Evolutionary conservation across 75 land plant genomes (phyloP).

Genomic region (Gnetum montanum): DNA sequence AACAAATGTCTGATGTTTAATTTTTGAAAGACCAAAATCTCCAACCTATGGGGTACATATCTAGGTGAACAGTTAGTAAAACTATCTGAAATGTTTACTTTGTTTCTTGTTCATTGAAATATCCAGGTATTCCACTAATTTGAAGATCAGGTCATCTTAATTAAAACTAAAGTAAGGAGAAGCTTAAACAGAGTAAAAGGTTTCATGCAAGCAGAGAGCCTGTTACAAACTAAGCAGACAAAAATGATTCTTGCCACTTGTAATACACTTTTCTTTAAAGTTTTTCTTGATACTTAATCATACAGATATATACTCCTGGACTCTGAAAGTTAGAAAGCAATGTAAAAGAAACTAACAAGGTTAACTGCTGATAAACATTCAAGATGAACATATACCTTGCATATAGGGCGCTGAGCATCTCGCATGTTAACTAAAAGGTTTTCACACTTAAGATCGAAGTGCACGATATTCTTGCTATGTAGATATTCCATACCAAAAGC

Average conservation of each 20-base stretch:
- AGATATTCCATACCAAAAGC: slow-evolving; percentile 89
- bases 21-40: slow-evolving; percentile 89
- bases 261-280: too few relatives aligned
- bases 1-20: slow-evolving; percentile 80
- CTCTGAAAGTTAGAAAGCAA: too few relatives aligned
- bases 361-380: neutral
- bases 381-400: slow-evolving; percentile 45
- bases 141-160: neutral
- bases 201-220: neutral
- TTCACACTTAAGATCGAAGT: slow-evolving; percentile 81
- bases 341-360: too few relatives aligned
- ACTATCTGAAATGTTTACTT: neutral
- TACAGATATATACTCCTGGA: too few relatives aligned
- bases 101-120: neutral
- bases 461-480: slow-evolving; percentile 65
- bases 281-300: too few relatives aligned
- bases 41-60: slow-evolving; percentile 46
- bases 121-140: neutral
- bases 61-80: too few relatives aligned
- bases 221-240: neutral
- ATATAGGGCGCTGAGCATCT: slow-evolving; percentile 61
- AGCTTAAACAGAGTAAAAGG: neutral
- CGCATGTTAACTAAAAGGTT: slow-evolving; percentile 74
- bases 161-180: neutral
- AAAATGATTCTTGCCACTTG: too few relatives aligned